Evolutionary conservation across 1,139 yeast genomes (phyloP).

Genomic region (Pichia sp.): DNA sequence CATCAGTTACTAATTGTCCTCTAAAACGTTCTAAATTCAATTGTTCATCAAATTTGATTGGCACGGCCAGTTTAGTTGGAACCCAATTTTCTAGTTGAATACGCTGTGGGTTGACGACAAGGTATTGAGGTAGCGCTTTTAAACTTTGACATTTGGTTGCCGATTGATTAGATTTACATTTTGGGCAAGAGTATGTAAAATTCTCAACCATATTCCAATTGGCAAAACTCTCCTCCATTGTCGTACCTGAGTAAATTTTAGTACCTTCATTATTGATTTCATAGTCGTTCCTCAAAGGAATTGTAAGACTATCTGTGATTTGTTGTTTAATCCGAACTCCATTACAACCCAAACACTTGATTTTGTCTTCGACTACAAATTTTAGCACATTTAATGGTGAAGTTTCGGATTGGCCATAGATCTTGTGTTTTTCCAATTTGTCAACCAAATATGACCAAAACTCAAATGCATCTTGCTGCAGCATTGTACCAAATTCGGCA

Average conservation of each 20-base stretch:
- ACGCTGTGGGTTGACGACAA: conserved; percentile 69
- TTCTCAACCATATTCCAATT: conserved; percentile 41
- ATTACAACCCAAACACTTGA: conserved; percentile 55
- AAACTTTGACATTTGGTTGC: conserved; percentile 42
- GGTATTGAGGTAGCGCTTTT: conserved; percentile 58
- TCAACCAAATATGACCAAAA: conserved; percentile 65
- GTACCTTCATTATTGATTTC: conserved; percentile 36
- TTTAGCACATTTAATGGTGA: conserved; percentile 51
- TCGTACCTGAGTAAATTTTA: conserved; percentile 40
- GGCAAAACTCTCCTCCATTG: conserved; percentile 44
- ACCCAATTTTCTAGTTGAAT: conserved; percentile 86
- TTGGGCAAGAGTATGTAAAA: conserved; percentile 63
- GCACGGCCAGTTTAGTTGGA: conserved; percentile 74
- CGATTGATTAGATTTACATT: conserved; percentile 36
- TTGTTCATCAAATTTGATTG: conserved; percentile 44
- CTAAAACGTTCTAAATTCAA: conserved; percentile 28
- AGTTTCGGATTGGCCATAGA: conserved; percentile 19
- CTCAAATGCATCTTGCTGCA: conserved; percentile 94
- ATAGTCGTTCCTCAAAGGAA: conserved; percentile 45
- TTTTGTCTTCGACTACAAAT: conserved; percentile 56
- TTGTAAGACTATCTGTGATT: conserved; percentile 57
- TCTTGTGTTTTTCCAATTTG: conserved; percentile 41
- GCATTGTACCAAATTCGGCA: conserved; percentile 74
- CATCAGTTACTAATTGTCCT: conserved; percentile 29
- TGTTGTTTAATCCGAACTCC: conserved; percentile 52